Evolutionary conservation across 2,329 filamentous ascomycete species (phyloP).

Genomic region (Pestalotiopsis sp.): DNA sequence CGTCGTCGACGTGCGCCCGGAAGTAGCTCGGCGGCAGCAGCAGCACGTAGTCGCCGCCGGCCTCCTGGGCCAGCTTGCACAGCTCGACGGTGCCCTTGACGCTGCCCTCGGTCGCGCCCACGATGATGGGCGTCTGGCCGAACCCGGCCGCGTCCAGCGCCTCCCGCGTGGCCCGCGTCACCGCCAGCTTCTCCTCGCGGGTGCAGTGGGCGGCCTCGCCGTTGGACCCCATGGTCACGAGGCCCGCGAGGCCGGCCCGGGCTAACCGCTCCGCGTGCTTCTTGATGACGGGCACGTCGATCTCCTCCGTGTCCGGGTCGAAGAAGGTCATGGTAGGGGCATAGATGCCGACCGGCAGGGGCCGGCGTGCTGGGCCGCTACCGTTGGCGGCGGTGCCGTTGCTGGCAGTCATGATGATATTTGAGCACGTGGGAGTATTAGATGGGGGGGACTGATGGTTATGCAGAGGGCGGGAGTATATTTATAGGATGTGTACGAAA

Average conservation of each 20-base stretch:
- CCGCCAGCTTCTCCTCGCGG: conserved; percentile 71
- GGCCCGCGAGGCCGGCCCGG: conserved; percentile 73
- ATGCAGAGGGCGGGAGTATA: background rate
- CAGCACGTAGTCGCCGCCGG: conserved; percentile 78
- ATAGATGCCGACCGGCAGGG: conserved; percentile 80
- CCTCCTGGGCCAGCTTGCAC: conserved; percentile 63
- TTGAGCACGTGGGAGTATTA: conserved; percentile 1
- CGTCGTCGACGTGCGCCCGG: conserved; percentile 72
- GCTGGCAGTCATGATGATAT: conserved; percentile 33
- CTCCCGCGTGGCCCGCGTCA: conserved; percentile 76
- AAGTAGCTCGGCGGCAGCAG: conserved; percentile 84
- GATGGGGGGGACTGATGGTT: conserved; percentile 3
- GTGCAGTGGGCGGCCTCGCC: conserved; percentile 86
- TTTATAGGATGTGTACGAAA: background rate
- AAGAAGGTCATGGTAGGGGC: conserved; percentile 92
- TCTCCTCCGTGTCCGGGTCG: conserved; percentile 77
- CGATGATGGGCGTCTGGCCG: conserved; percentile 72
- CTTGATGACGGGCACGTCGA: conserved; percentile 78
- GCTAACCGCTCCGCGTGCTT: conserved; percentile 78
- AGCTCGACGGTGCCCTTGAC: conserved; percentile 79
- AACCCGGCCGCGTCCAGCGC: conserved; percentile 82
- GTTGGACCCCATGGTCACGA: conserved; percentile 88
- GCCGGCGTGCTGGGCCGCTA: conserved; percentile 42
- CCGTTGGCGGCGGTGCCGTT: conserved; percentile 22
- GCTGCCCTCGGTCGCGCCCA: conserved; percentile 79